These are phyloP conservation scores for Porogramme epimiltina DNA, from an alignment of 1,284 basidiomycete species.

Conservation along the genomic window DNA sequence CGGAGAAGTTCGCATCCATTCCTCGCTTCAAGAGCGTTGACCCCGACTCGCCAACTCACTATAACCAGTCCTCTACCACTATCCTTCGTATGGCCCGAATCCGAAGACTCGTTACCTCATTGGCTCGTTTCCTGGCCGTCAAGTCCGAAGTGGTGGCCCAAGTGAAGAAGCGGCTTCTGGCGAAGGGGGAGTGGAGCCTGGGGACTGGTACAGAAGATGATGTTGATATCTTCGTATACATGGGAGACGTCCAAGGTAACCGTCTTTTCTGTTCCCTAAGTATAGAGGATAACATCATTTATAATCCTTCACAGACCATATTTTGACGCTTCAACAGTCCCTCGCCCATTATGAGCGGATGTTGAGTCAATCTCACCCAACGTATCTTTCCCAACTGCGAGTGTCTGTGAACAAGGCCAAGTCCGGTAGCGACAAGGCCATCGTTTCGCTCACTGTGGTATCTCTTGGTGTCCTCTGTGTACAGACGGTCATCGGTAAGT, in stretches of 20 bases:
- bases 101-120: constrained; percentile 80
- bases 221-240: constrained; percentile 81
- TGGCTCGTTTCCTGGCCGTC: constrained; percentile 76
- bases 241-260: constrained; percentile 90
- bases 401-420: constrained; percentile 64
- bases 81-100: constrained; percentile 80
- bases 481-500: constrained; percentile 65
- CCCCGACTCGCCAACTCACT: constrained; percentile 13
- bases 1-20: constrained; percentile 8
- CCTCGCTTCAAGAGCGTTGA: constrained; percentile 21
- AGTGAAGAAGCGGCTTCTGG: constrained; percentile 73
- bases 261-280: too few relatives aligned
- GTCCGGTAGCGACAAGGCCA: constrained; percentile 63
- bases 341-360: constrained; percentile 90
- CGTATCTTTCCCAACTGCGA: constrained; percentile 80
- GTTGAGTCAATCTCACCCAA: constrained; percentile 85
- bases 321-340: constrained; percentile 84
- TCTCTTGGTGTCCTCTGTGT: constrained; percentile 72
- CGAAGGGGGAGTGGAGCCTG: constrained; percentile 38
- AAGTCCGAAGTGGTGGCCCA: constrained; percentile 86
- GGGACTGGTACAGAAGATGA: constrained; percentile 46
- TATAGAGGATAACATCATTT: neutral
- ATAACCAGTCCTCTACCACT: constrained; percentile 39
- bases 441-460: constrained; percentile 70
- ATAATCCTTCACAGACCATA: constrained; percentile 69